Evolutionary conservation across 441 rosid genomes (phyloP).

Genomic region (Adansonia grandidieri): DNA sequence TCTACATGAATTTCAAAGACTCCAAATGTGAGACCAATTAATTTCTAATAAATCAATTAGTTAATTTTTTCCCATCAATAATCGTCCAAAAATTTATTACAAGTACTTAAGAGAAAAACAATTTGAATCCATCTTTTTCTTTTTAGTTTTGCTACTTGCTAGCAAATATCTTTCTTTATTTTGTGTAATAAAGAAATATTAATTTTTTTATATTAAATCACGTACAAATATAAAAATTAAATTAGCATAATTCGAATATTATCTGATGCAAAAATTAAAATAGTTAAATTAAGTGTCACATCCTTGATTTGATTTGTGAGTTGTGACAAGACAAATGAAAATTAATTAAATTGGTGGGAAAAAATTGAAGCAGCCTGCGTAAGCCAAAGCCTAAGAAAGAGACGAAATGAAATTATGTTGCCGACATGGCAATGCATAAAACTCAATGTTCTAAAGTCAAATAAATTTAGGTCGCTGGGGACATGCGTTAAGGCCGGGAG

Average conservation of each 20-base stretch:
- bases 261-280: neutral
- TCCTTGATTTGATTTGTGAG: neutral
- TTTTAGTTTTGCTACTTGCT: too few species aligned
- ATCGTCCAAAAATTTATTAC: neutral
- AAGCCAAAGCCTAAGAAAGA: neutral
- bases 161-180: too few species aligned
- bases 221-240: neutral
- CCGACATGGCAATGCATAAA: conserved; percentile 42
- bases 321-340: neutral
- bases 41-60: neutral
- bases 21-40: neutral
- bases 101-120: too few species aligned
- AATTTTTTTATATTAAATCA: neutral
- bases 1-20: neutral
- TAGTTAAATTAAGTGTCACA: neutral
- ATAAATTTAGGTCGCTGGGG: conserved; percentile 12
- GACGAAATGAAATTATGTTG: conserved; percentile 31
- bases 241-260: too few species aligned
- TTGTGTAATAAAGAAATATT: neutral
- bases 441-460: conserved; percentile 5
- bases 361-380: conserved; percentile 1
- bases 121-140: too few species aligned
- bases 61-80: neutral
- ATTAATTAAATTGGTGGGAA: neutral
- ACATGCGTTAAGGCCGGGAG: neutral